Evolutionary conservation across 345 rosid species (phyloP).

Genomic region (Lagerstroemia speciosa): DNA sequence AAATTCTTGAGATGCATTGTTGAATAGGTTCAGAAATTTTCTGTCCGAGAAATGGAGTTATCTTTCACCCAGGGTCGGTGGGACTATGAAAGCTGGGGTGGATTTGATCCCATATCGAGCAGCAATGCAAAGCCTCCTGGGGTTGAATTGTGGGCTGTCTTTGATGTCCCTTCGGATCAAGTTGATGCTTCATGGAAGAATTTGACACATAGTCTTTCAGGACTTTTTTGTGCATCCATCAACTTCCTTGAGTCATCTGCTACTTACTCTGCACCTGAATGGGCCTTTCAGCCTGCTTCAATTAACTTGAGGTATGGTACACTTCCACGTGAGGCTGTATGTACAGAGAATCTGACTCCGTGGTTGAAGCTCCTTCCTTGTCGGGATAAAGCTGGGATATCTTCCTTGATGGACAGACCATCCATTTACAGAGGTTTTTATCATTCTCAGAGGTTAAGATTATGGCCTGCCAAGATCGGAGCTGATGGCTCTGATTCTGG

Average conservation of each 20-base stretch:
- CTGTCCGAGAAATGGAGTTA: constrained; percentile 79
- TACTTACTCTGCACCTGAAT: constrained; percentile 65
- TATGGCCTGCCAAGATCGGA: constrained; percentile 31
- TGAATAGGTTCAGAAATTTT: constrained; percentile 69
- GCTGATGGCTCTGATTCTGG: constrained; percentile 38
- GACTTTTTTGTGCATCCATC: constrained; percentile 93
- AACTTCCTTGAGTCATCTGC: constrained; percentile 81
- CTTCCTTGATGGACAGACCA: constrained; percentile 80
- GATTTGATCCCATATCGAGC: constrained; percentile 73
- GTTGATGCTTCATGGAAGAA: constrained; percentile 85
- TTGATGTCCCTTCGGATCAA: constrained; percentile 63
- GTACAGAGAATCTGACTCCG: constrained; percentile 96
- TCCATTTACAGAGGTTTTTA: constrained; percentile 83
- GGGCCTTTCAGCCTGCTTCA: constrained; percentile 55
- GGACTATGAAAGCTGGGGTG: constrained; percentile 98
- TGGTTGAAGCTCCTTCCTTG: constrained; percentile 98
- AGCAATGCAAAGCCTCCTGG: constrained; percentile 94
- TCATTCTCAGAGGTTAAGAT: constrained; percentile 82
- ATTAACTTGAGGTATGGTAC: constrained; percentile 74
- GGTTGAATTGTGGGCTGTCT: constrained; percentile 93
- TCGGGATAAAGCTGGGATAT: constrained; percentile 83
- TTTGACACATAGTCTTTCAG: constrained; percentile 81
- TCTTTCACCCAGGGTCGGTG: constrained; percentile 99
- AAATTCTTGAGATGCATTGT: no score
- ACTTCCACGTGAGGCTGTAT: constrained; percentile 96